Evolutionary conservation across 805 yeast genomes (phyloP).

Genomic region (Nadsonia fulvescens): DNA sequence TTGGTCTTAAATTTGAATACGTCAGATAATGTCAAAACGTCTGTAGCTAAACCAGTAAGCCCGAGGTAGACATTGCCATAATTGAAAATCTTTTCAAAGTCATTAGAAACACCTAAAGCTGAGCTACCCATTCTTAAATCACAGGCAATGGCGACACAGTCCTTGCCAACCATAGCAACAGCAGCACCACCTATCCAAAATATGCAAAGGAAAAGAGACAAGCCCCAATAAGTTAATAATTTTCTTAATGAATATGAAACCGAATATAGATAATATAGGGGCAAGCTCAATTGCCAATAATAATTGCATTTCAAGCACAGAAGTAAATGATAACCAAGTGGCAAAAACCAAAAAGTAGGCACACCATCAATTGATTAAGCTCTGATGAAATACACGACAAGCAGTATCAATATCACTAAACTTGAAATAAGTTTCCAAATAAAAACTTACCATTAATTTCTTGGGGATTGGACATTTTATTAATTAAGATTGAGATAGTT

Average conservation of each 20-base stretch:
- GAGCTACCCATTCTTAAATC: constrained; percentile 90
- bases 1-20: constrained; percentile 72
- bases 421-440: background rate
- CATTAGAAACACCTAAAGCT: constrained; percentile 77
- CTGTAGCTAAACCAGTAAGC: constrained; percentile 88
- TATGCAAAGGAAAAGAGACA: background rate
- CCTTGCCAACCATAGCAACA: constrained; percentile 97
- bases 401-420: too few relatives aligned
- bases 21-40: constrained; percentile 69
- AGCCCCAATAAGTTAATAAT: too few relatives aligned
- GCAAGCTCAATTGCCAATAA: too few relatives aligned
- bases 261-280: too few relatives aligned
- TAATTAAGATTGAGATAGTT: too few relatives aligned
- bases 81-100: constrained; percentile 81
- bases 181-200: constrained; percentile 66
- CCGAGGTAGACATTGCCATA: constrained; percentile 70
- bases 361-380: too few relatives aligned
- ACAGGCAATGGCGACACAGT: constrained; percentile 93
- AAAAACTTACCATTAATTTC: constrained; percentile 17
- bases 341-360: too few relatives aligned
- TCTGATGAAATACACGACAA: too few relatives aligned
- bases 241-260: too few relatives aligned
- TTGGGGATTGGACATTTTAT: constrained; percentile 22
- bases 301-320: too few relatives aligned
- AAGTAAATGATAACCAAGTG: too few relatives aligned